Conservation (phyloP, 2,329 filamentous ascomycete species). For the Cladosporium sp. region DNA sequence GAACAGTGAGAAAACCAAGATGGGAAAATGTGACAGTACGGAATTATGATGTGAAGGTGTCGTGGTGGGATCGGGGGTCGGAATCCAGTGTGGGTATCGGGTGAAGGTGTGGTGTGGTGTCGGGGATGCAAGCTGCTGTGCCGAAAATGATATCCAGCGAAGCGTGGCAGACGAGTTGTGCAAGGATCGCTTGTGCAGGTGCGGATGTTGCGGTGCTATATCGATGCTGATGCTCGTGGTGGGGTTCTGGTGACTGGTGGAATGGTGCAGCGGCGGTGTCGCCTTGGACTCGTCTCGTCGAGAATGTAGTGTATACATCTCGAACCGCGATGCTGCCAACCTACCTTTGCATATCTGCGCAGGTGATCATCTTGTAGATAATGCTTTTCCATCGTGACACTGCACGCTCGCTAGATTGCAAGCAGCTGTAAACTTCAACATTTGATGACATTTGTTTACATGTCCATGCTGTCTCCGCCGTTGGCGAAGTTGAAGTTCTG, state of each 20-base stretch:
- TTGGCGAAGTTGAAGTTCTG: constrained; percentile 94
- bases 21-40: constrained; percentile 16
- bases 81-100: constrained; percentile 20
- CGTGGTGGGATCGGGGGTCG: constrained; percentile 7
- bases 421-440: constrained; percentile 12
- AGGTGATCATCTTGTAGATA: constrained; percentile 8
- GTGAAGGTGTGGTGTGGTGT: constrained; percentile 4
- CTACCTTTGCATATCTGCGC: constrained; percentile 15
- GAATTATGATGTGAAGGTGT: constrained; percentile 19
- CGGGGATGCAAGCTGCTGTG: constrained; percentile 15
- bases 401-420: not conserved
- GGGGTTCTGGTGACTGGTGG: constrained; percentile 10
- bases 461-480: constrained; percentile 72
- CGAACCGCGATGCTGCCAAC: constrained; percentile 14
- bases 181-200: constrained; percentile 22
- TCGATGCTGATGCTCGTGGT: constrained; percentile 22
- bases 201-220: constrained; percentile 18
- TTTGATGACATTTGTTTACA: constrained; percentile 32
- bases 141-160: constrained; percentile 14
- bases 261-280: constrained; percentile 13
- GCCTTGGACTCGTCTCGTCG: not conserved
- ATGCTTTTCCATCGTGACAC: constrained; percentile 9
- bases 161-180: constrained; percentile 24
- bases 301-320: constrained; percentile 2
- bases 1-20: constrained; percentile 6